phyloP scores from a whole-genome alignment of 306 rosid species.

The Astragalus membranaceus region DNA sequence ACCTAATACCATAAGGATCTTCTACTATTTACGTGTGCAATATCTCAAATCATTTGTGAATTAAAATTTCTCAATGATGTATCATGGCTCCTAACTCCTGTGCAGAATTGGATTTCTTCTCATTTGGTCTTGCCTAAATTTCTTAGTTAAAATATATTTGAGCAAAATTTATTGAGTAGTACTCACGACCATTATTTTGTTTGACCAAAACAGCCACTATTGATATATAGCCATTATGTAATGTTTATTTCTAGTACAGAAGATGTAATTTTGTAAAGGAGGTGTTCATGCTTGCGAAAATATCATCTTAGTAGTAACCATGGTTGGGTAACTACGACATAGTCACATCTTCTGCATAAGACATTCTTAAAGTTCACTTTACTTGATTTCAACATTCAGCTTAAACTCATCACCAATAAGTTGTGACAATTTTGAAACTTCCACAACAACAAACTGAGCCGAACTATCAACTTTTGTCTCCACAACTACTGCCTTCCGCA shows the following conservation, averaged over 20 bases:
- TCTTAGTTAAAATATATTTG: no score
- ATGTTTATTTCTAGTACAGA: background rate
- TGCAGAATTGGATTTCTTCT: no score
- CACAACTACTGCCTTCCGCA: conserved; percentile 11
- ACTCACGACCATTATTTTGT: no score
- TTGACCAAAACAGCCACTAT: no score
- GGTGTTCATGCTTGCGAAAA: no score
- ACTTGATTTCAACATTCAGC: conserved; percentile 26
- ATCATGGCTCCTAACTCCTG: no score
- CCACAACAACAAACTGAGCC: conserved; percentile 32
- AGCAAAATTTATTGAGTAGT: no score
- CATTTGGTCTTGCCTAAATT: no score
- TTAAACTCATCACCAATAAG: conserved; percentile 62
- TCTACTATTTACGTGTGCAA: no score
- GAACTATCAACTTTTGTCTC: conserved; percentile 15
- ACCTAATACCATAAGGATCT: no score
- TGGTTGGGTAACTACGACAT: background rate
- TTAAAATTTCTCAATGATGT: no score
- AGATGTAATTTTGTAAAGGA: background rate
- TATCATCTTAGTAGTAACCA: background rate
- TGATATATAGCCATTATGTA: background rate
- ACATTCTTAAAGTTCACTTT: background rate
- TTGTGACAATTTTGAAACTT: conserved; percentile 38
- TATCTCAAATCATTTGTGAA: no score
- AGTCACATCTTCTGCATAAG: background rate